A percentile compares a stretch with the other conserved stretches of the same genome.
These are phyloP conservation scores for Hibiscus trionum DNA, from an alignment of 345 rosid species.

Conservation along the genomic window DNA sequence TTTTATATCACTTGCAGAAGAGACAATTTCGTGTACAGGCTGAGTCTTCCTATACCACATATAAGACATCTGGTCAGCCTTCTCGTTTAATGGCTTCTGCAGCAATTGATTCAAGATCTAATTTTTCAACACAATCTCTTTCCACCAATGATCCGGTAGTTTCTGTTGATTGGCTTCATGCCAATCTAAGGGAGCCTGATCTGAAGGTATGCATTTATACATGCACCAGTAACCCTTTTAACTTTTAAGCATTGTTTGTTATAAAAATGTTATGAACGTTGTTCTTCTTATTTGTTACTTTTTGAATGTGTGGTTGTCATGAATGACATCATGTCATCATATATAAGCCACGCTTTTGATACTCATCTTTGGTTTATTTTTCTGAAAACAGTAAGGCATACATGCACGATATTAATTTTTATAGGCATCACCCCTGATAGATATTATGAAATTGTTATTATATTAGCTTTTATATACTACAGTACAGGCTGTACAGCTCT, in stretches of 20 bases:
- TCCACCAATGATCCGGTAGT: constrained; percentile 67
- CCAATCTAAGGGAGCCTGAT: constrained; percentile 68
- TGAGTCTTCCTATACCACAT: constrained; percentile 16
- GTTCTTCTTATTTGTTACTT: too few species aligned
- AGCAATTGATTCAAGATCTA: constrained; percentile 21
- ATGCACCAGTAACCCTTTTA: not conserved
- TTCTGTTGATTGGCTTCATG: constrained; percentile 92
- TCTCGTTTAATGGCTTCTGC: constrained; percentile 47
- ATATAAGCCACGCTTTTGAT: too few species aligned
- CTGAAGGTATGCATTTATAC: constrained; percentile 55
- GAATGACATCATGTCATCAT: too few species aligned
- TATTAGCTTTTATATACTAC: too few species aligned
- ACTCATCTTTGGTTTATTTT: too few species aligned
- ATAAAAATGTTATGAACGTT: not conserved
- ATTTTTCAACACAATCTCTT: constrained; percentile 41
- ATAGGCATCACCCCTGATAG: too few species aligned
- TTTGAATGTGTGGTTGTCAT: too few species aligned
- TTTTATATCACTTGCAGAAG: constrained; percentile 34
- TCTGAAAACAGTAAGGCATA: too few species aligned
- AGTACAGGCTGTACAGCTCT: not conserved
- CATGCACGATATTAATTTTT: too few species aligned
- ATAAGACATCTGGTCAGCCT: constrained; percentile 25
- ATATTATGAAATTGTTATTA: too few species aligned
- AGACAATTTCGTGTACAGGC: constrained; percentile 26
- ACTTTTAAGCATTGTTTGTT: not conserved